Base-by-base conservation (phyloP, 2,329 filamentous ascomycete species). In the Fusarium sp. region DNA sequence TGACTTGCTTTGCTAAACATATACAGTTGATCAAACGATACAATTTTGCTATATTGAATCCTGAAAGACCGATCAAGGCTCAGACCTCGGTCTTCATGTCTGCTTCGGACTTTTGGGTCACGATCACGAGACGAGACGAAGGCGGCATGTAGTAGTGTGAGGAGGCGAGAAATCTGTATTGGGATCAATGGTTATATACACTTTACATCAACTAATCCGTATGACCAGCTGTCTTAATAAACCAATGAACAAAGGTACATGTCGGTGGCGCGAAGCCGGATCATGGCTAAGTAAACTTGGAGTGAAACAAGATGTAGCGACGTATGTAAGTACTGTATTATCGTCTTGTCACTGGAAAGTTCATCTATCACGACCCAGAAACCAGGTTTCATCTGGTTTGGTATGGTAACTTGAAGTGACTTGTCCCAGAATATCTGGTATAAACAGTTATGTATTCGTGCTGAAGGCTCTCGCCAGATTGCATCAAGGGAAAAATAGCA, bases 51-150 rank as follows among this genome's bases (percentile, higher is more conserved):
- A 49, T 81, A 1, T 44, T 80, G 5, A 77, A 81, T n/a, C 71
- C 78, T 1, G 77, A 79, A 44, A 66, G 54, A 6, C 77, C 79
- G 5, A 79, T 81, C 45, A 80, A 75, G 49, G 76, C 71, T 1
- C 74, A 77, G 12, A 75, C 78, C 3, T 80, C 79, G 1, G 76
- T 79, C 1, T 80, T 81, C 24, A 72, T 80, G 40, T 77, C 80
- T 54, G 79, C 79, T 7, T 76, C 76, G 2, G 79, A 80, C 24
- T 80, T 80, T 50, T 80, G 77, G 78, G 78, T 80, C 3, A 76
- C 70, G 2, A 68, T 81, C 18, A 75, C 75, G 5, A 72, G 68
- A 24, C 61, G 75, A n/a, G 27, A 59, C 4, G 46, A 55, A n/a
- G 54, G 42, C 57, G 11, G 9, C 12, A 29, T 27, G 25, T 12